These are phyloP conservation scores for Cucurbita maxima DNA, from an alignment of 306 rosid species.

Conservation along the genomic window DNA sequence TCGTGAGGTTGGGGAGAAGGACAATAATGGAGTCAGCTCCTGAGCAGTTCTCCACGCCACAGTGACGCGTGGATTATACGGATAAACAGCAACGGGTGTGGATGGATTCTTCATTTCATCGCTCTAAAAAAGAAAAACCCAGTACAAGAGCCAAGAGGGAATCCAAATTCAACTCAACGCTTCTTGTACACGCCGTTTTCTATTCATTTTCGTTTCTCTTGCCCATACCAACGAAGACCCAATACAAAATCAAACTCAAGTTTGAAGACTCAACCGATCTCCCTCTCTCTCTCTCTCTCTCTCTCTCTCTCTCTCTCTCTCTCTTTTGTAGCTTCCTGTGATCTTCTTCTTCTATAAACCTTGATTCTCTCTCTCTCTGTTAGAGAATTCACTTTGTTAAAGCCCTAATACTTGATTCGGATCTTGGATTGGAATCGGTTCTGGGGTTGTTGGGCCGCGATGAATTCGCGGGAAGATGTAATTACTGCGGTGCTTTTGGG, in stretches of 20 bases:
- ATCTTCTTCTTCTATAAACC: neutral
- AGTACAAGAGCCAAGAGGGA: neutral
- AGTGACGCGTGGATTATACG: neutral
- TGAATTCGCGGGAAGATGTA: constrained; percentile 36
- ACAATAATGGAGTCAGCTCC: constrained; percentile 7
- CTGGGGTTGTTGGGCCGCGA: constrained; percentile 1
- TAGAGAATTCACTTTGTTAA: neutral
- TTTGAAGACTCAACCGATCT: neutral
- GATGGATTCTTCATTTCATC: neutral
- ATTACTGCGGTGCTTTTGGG: constrained; percentile 16
- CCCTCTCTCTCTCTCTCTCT: constrained; percentile 1
- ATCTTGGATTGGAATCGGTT: neutral
- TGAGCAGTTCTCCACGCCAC: neutral
- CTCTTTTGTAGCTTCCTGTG: constrained; percentile 9
- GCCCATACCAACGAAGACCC: constrained; percentile 18
- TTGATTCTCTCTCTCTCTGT: neutral
- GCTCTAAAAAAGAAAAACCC: neutral
- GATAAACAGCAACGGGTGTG: neutral
- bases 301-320: neutral
- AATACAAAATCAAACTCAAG: neutral
- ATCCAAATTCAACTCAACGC: constrained; percentile 36
- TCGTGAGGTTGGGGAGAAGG: neutral
- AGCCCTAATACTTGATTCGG: constrained; percentile 16
- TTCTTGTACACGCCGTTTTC: constrained; percentile 15
- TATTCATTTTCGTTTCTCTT: neutral